Conservation (phyloP, 768 basidiomycete genomes). For the Boletus barrowsii region DNA sequence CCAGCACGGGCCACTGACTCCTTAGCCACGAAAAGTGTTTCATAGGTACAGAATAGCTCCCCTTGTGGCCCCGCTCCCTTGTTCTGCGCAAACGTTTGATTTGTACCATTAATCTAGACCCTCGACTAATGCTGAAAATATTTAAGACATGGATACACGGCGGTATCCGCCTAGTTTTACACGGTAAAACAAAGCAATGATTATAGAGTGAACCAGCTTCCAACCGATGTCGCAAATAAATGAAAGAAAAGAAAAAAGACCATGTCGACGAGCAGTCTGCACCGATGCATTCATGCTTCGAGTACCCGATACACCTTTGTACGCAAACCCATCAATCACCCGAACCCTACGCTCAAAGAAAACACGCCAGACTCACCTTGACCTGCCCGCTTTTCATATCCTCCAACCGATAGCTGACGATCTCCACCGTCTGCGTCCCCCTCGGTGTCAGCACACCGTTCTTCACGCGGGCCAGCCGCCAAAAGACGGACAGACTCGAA, state of each 20-base stretch:
- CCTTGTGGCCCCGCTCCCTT: no score
- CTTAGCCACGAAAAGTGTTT: no score
- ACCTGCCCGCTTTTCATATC: constrained; percentile 84
- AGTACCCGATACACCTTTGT: constrained; percentile 39
- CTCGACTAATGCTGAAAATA: no score
- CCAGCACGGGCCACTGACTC: no score
- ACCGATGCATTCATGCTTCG: constrained; percentile 30
- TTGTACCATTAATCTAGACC: no score
- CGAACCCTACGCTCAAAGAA: neutral
- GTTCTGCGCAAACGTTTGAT: no score
- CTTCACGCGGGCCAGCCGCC: constrained; percentile 27
- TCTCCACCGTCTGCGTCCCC: constrained; percentile 58
- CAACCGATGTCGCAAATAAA: neutral
- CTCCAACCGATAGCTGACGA: constrained; percentile 82
- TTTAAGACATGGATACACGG: neutral
- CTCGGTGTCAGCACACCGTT: constrained; percentile 36
- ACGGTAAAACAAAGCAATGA: neutral
- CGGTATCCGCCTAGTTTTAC: neutral
- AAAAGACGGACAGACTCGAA: constrained; percentile 22
- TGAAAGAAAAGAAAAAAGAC: neutral
- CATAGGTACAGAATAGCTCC: no score
- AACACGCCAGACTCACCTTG: constrained; percentile 46
- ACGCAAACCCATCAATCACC: constrained; percentile 8
- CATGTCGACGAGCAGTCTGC: neutral
- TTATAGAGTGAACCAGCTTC: neutral